Evolutionary conservation across 1,139 yeast species (phyloP), one percentile per base, ranked within the genome.

Genomic region (Sugiyamaella sp.): DNA sequence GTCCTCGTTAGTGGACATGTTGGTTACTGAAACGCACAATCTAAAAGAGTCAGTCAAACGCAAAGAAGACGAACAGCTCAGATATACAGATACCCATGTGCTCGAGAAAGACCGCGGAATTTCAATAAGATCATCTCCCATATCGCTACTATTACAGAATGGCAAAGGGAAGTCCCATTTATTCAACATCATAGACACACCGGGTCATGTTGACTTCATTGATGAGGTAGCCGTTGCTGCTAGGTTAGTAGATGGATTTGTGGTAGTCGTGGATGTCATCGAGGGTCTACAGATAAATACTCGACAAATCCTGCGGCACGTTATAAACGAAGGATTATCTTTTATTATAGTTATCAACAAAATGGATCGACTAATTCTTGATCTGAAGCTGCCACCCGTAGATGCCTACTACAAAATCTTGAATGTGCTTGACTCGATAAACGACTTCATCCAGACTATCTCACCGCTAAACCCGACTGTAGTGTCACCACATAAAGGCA

Each of bases 201-300:
- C 99, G 0, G 99, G 99, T 0, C 98, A 93, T 70, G 79, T 81
- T 1, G 85, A 89, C 63, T 93, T 93, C 66, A 71, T 77, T 29
- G 97, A 89, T 65, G 98, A 93, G 63, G 73, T 82, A 2, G 76
- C 81, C 0, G 77, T 82, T 0, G 80, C 86, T 0, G 68, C 85
- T 19, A 69, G 81, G 27, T 74, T 83, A 1, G 80, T 80, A 0
- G 98, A 93, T 60, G 83, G 86, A 1, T 81, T 80, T 0, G 73
- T 85, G 0, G 69, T 91, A 1, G 86, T 89, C 0, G 74, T 93
- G n/a, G 99, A 95, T 69, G 85, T 80, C 1, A 84, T 89, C 0
- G 97, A 91, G 66, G 98, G 98, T 0, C 66, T 89, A 10, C 80
- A 86, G 1, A 71, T 76, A 20, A 74, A 81, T 43, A 80, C 84